Percentiles rank a stretch among this genome's conserved stretches.
phyloP scores from a whole-genome alignment of 2,329 filamentous ascomycete genomes.

The Lecanicillium sp. region DNA sequence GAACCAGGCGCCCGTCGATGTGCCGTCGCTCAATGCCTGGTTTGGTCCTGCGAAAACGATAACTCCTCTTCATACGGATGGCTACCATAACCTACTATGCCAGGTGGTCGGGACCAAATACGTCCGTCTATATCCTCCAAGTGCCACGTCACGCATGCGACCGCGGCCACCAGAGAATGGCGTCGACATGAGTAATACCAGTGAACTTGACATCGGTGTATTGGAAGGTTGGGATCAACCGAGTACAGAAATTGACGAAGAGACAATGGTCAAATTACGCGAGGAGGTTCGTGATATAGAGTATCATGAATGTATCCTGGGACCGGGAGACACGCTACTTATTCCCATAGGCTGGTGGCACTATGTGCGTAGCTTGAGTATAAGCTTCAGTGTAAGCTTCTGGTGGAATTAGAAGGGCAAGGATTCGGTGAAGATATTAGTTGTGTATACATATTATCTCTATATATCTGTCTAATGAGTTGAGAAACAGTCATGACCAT shows the following conservation, averaged over 20 bases:
- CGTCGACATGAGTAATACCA: slow-evolving; percentile 92
- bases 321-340: slow-evolving; percentile 77
- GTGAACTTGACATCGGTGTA: slow-evolving; percentile 65
- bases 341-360: slow-evolving; percentile 98
- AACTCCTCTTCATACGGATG: slow-evolving; percentile 88
- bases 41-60: slow-evolving; percentile 83
- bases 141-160: slow-evolving; percentile 48
- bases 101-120: slow-evolving; percentile 92
- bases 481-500: too few species aligned
- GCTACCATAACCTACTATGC: slow-evolving; percentile 84
- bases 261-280: slow-evolving; percentile 14
- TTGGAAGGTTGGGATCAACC: slow-evolving; percentile 52
- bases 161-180: slow-evolving; percentile 58
- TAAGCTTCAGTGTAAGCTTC: slow-evolving; percentile 92
- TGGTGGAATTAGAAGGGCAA: slow-evolving; percentile 77
- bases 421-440: too few species aligned
- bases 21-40: slow-evolving; percentile 82
- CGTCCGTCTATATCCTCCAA: slow-evolving; percentile 75
- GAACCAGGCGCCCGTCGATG: slow-evolving; percentile 35
- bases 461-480: too few species aligned
- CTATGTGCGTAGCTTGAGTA: slow-evolving; percentile 77
- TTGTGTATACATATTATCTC: not conserved
- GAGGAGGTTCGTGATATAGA: slow-evolving; percentile 39
- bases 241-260: slow-evolving; percentile 19
- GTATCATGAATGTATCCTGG: slow-evolving; percentile 71